These are phyloP conservation scores for Scedosporium minutisporum DNA, from an alignment of 2,329 filamentous ascomycete genomes.

Conservation along the genomic window DNA sequence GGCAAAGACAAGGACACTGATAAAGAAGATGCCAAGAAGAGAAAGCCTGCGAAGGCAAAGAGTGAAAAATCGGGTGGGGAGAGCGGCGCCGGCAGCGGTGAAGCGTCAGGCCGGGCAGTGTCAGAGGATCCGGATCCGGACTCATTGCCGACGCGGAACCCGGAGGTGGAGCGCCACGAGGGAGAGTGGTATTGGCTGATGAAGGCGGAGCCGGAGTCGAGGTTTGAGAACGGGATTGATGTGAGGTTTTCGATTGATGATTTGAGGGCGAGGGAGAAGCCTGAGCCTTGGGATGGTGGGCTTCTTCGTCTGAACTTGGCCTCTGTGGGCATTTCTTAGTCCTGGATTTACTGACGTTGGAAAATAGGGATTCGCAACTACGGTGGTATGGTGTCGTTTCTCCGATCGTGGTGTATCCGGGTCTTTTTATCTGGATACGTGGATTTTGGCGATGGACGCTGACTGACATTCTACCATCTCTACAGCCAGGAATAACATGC, in stretches of 20 bases:
- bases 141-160: constrained; percentile 25
- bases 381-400: not conserved
- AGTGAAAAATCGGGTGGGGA: constrained; percentile 2
- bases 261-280: constrained; percentile 57
- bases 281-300: constrained; percentile 87
- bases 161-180: constrained; percentile 27
- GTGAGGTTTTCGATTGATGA: constrained; percentile 95
- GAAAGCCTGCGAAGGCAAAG: constrained; percentile 3
- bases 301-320: constrained; percentile 13
- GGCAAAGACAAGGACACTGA: not conserved
- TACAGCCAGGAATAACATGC: constrained; percentile 74
- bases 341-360: constrained; percentile 6
- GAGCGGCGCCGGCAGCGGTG: not conserved
- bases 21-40: not conserved
- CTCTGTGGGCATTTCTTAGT: not conserved
- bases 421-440: not conserved
- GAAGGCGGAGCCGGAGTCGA: constrained; percentile 81
- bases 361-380: not conserved
- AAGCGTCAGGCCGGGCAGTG: constrained; percentile 6
- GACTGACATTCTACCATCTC: too few species aligned
- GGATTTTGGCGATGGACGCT: not conserved
- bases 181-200: constrained; percentile 62
- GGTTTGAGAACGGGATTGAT: constrained; percentile 77
- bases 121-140: constrained; percentile 22
- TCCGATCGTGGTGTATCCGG: too few species aligned